Conservation (phyloP, 495 filamentous ascomycete genomes). For the Tuber microsphaerosporum region DNA sequence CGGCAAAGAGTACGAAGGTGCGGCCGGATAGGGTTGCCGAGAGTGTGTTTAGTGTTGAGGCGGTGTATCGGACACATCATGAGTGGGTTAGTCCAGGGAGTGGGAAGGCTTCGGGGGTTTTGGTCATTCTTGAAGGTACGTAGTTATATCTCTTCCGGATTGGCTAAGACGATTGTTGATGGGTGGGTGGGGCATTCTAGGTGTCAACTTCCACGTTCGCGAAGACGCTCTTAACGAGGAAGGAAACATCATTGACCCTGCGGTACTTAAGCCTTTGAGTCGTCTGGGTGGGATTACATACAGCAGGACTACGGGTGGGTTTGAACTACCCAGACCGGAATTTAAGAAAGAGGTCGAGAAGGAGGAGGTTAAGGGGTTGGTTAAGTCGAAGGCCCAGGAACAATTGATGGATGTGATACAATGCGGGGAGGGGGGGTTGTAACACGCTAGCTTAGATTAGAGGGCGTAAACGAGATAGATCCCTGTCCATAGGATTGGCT, state of each 20-base stretch:
- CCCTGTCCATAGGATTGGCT: background rate
- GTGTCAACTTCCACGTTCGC: slow-evolving; percentile 72
- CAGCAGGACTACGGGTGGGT: slow-evolving; percentile 58
- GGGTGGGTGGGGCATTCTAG: background rate
- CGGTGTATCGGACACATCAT: slow-evolving; percentile 54
- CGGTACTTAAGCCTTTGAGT: slow-evolving; percentile 63
- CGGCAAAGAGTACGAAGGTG: slow-evolving; percentile 60
- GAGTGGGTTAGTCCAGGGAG: slow-evolving; percentile 55
- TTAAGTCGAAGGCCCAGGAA: slow-evolving; percentile 11
- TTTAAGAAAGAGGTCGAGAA: slow-evolving; percentile 51
- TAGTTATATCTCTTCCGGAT: background rate
- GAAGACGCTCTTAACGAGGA: slow-evolving; percentile 83
- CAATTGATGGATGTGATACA: background rate
- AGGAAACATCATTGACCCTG: slow-evolving; percentile 61
- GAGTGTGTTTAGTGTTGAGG: slow-evolving; percentile 74
- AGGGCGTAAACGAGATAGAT: background rate
- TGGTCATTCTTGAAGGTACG: slow-evolving; percentile 72
- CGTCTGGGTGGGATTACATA: slow-evolving; percentile 82
- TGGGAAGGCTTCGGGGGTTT: slow-evolving; percentile 66
- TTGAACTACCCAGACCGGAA: slow-evolving; percentile 72
- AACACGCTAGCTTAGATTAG: background rate
- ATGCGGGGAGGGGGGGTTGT: background rate
- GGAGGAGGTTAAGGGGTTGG: slow-evolving; percentile 45
- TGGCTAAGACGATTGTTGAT: background rate
- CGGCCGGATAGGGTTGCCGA: slow-evolving; percentile 68